Percentiles rank a stretch among this genome's conserved stretches.
These are phyloP conservation scores for Fusarium euwallaceae DNA, from an alignment of 2,329 filamentous ascomycete genomes.

Conservation along the genomic window DNA sequence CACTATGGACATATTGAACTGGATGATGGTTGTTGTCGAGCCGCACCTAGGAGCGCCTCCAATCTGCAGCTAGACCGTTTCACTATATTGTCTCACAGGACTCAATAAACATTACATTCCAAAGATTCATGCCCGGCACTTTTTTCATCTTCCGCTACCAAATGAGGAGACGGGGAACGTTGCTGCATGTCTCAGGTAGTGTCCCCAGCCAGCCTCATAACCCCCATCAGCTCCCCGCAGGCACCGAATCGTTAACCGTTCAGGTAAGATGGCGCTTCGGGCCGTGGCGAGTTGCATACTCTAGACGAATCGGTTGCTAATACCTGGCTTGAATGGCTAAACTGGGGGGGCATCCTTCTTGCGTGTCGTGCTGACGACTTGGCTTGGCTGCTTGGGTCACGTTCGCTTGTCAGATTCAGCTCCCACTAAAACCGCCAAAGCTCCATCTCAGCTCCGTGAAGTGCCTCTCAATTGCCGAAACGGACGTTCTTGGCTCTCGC, in stretches of 20 bases:
- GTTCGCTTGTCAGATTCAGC: background rate
- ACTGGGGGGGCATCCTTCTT: background rate
- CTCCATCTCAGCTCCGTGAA: background rate
- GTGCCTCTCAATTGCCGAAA: background rate
- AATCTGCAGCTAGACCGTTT: background rate
- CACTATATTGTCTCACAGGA: too few species aligned
- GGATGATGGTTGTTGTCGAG: background rate
- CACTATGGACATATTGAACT: background rate
- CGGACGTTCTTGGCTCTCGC: background rate
- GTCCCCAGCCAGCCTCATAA: background rate
- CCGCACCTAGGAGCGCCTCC: background rate
- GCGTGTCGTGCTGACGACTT: background rate
- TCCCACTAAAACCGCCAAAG: background rate
- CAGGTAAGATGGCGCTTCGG: background rate
- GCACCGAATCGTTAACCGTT: background rate
- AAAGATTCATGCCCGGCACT: background rate
- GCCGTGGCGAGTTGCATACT: background rate
- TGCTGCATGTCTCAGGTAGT: background rate
- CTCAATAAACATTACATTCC: background rate
- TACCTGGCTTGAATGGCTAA: background rate
- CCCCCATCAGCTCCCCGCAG: background rate
- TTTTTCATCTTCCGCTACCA: background rate
- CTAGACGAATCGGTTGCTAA: background rate
- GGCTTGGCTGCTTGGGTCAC: background rate
- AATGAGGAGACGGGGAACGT: background rate